These are phyloP conservation scores for Skeletonema potamos DNA, from an alignment of 108 stramenopile species.

Conservation along the genomic window DNA sequence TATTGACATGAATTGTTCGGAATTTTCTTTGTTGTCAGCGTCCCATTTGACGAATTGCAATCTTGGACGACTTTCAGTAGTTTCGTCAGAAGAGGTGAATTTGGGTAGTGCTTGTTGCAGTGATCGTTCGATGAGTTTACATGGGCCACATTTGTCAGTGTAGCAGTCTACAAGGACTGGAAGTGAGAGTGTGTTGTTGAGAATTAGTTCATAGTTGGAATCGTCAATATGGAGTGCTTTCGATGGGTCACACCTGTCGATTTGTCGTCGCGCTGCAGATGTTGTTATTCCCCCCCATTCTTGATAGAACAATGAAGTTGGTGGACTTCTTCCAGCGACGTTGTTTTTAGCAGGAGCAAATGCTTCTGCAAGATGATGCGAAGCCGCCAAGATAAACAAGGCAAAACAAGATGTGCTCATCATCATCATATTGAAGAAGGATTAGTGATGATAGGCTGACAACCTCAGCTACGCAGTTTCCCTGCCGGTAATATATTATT, in stretches of 20 bases:
- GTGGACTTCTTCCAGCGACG: neutral
- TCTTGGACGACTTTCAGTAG: neutral
- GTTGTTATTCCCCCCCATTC: neutral
- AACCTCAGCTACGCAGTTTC: too few species aligned
- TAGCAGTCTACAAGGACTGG: conserved; percentile 17
- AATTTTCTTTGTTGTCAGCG: neutral
- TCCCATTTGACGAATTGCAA: conserved; percentile 10
- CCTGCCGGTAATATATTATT: too few species aligned
- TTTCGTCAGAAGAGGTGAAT: neutral
- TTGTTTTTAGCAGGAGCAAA: neutral
- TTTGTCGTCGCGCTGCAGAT: neutral
- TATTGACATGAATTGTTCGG: neutral
- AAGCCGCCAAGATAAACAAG: neutral
- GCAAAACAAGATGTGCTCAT: neutral
- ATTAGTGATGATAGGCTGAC: too few species aligned
- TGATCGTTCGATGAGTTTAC: conserved; percentile 21
- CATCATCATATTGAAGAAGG: too few species aligned
- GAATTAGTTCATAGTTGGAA: neutral
- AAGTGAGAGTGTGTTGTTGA: neutral
- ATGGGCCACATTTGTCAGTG: conserved; percentile 11
- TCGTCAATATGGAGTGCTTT: conserved; percentile 1
- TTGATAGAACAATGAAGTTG: neutral
- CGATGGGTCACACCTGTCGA: neutral
- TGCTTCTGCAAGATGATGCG: neutral
- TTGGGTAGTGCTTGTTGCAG: neutral